Evolutionary conservation across 257 asterid genomes (phyloP), one percentile per base, ranked within the genome.

Genomic region (Orobanche coerulescens): DNA sequence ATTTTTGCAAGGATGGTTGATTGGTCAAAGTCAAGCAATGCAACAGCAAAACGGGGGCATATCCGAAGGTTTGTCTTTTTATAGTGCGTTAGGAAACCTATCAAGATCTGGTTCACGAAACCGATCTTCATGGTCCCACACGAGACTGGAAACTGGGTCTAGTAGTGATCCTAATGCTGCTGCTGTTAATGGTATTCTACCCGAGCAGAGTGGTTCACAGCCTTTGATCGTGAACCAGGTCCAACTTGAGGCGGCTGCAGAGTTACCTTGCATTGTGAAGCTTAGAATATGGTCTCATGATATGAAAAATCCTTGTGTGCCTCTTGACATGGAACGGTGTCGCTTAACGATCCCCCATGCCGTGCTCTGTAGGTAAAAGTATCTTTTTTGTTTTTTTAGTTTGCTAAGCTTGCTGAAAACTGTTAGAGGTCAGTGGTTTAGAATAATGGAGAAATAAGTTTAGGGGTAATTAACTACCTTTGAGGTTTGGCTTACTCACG

Each of bases 211-310:
- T 47, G 71, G 67, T 72, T 48, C 85, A n/a, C 90, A 79, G 37
- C 79, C 90, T 71, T 69, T 78, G n/a, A n/a, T n/a, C 58, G 64
- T 80, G 68, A 76, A 77, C 73, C 94, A 78, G 77, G 81, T 79
- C 55, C 98, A 86, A 65, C 77, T 95, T 14, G 96, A 92, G 80
- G 85, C 98, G 4, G 86, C 98, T 23, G 84, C 98, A 3, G 98
- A 92, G 76, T 77, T 92, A 60, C 98, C 98, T 58, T 92, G 98
- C 79, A 92, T 96, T 9, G 98, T 92, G 76, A 88, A 86, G 81
- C 96, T 92, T 64, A 79, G 95, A 74, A 78, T 92, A 79, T 92
- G 98, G 98, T 75, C 94, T 57, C 90, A 88, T 70, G 95, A 92
- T 69, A 71, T 79, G 63, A 77, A 86, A 62, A 84, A 79, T 76